Percentiles rank a stretch among this genome's conserved stretches.
phyloP scores from a whole-genome alignment of 2,329 filamentous ascomycete species.

The Corniculantispora saksenae region DNA sequence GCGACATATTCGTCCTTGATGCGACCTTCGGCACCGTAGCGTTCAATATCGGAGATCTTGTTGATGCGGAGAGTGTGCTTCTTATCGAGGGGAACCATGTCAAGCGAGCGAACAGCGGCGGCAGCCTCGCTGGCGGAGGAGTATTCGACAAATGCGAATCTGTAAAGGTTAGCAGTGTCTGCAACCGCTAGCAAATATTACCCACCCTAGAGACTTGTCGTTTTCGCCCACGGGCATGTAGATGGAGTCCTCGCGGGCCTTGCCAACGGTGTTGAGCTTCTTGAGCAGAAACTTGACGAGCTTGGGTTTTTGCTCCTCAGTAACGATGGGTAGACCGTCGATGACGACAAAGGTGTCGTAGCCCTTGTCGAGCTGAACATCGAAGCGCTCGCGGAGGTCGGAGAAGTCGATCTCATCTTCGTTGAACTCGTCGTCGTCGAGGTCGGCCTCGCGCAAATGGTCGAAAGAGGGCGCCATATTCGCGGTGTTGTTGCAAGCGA shows the following conservation, averaged over 20 bases:
- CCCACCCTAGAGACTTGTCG: conserved; percentile 79
- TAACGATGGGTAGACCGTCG: conserved; percentile 89
- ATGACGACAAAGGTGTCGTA: conserved; percentile 96
- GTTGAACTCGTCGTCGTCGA: conserved; percentile 82
- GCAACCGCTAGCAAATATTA: background rate
- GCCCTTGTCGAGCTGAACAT: conserved; percentile 93
- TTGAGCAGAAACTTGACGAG: conserved; percentile 94
- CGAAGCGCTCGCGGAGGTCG: conserved; percentile 90
- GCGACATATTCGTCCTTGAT: conserved; percentile 87
- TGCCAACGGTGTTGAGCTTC: conserved; percentile 85
- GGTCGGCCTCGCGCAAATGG: conserved; percentile 86
- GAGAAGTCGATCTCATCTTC: conserved; percentile 94
- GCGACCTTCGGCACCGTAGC: conserved; percentile 90
- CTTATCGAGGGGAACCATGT: conserved; percentile 89
- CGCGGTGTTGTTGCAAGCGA: conserved; percentile 32
- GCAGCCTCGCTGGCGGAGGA: conserved; percentile 86
- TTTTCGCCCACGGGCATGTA: conserved; percentile 92
- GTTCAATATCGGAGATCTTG: conserved; percentile 97
- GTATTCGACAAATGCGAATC: conserved; percentile 97
- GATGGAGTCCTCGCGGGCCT: conserved; percentile 81
- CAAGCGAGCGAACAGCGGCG: conserved; percentile 84
- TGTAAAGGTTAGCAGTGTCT: conserved; percentile 36
- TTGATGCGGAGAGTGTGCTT: conserved; percentile 94
- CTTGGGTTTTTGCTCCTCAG: conserved; percentile 87
- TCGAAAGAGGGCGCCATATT: conserved; percentile 91